Conservation (phyloP, 768 basidiomycete genomes). For the Suillus subaureus region DNA sequence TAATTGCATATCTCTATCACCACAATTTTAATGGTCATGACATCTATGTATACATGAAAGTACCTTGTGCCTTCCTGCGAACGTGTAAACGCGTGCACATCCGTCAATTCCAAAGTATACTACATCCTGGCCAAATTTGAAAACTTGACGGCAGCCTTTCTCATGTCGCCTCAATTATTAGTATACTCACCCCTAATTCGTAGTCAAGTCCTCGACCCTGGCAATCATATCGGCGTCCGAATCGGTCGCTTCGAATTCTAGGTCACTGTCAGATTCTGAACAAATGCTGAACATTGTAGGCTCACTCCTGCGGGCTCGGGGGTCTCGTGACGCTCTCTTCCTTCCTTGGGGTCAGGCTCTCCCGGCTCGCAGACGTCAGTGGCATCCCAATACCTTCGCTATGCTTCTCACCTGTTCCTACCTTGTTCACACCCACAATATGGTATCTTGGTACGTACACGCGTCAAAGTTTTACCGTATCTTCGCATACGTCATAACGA, state of each 20-base stretch:
- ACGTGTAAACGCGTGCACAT: neutral
- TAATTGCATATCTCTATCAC: neutral
- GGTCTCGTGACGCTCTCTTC: neutral
- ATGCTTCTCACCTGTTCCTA: neutral
- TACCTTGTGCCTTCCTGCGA: neutral
- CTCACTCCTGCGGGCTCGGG: neutral
- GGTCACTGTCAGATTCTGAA: neutral
- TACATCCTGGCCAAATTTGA: neutral
- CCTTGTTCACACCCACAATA: neutral
- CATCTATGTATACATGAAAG: neutral
- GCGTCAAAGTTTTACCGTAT: neutral
- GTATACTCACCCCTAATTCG: neutral
- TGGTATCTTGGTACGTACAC: neutral
- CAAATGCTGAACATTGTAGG: neutral
- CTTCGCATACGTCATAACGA: neutral
- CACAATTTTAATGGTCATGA: neutral
- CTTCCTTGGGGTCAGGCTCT: neutral
- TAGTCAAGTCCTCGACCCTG: conserved; percentile 4
- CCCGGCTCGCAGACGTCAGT: neutral
- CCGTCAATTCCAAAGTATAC: neutral
- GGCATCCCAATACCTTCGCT: neutral
- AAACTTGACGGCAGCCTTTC: conserved; percentile 2
- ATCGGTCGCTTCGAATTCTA: neutral
- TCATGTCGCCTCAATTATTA: neutral
- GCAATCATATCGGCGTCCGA: neutral